phyloP scores from a whole-genome alignment of 1,284 basidiomycete genomes.

The Phenoliferia sp. region DNA sequence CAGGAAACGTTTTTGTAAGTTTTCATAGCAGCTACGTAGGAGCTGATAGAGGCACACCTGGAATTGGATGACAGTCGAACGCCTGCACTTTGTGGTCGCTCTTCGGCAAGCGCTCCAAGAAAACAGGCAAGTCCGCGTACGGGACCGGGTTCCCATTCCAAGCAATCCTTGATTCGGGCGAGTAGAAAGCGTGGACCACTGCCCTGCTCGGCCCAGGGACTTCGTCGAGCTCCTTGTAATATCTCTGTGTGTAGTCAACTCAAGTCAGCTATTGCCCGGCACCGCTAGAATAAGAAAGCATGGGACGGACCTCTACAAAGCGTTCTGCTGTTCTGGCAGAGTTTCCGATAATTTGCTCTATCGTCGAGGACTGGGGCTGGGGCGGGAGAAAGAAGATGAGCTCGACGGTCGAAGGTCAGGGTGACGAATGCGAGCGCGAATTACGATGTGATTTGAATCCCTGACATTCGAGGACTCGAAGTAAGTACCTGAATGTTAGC shows the following conservation, averaged over 20 bases:
- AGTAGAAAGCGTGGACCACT: slow-evolving; percentile 68
- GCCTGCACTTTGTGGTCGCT: slow-evolving; percentile 68
- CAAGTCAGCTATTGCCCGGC: not conserved
- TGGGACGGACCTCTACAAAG: not conserved
- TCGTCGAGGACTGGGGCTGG: not conserved
- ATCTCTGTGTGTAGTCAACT: not conserved
- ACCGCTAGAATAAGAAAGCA: not conserved
- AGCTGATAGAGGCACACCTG: slow-evolving; percentile 52
- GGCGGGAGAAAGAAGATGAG: not conserved
- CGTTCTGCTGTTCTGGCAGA: not conserved
- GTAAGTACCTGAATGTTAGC: not conserved
- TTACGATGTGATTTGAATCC: not conserved
- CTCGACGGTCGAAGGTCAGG: not conserved
- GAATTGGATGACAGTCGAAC: slow-evolving; percentile 80
- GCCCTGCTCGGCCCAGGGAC: no score
- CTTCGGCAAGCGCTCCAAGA: slow-evolving; percentile 33
- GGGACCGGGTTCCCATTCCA: slow-evolving; percentile 81
- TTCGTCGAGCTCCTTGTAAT: not conserved
- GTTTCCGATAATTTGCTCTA: not conserved
- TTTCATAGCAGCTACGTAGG: not conserved
- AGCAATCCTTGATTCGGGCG: slow-evolving; percentile 62
- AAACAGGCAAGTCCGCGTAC: slow-evolving; percentile 55
- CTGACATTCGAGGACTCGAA: not conserved
- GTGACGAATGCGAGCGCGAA: not conserved
- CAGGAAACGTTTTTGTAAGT: not conserved